phyloP scores from a whole-genome alignment of 768 basidiomycete genomes.

The Pleurotus tuoliensis region DNA sequence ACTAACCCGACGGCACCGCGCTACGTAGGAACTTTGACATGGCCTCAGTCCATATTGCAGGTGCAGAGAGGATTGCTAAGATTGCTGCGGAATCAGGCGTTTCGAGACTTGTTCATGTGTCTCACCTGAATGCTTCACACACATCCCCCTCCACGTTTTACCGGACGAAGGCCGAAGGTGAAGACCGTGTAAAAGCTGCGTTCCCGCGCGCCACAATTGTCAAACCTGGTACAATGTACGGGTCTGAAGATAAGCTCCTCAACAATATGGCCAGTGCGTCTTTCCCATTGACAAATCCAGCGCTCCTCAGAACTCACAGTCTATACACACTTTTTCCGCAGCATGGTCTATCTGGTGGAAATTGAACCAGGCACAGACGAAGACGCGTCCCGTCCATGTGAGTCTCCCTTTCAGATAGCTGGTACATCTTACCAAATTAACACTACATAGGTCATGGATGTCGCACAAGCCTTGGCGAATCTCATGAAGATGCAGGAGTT shows the following conservation, averaged over 20 bases:
- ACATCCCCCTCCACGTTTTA: constrained; percentile 82
- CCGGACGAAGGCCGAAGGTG: constrained; percentile 85
- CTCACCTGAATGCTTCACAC: constrained; percentile 86
- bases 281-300: constrained; percentile 7
- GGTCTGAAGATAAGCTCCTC: constrained; percentile 92
- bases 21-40: constrained; percentile 79
- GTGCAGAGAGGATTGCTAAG: constrained; percentile 82
- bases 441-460: constrained; percentile 73
- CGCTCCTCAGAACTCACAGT: constrained; percentile 11
- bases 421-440: constrained; percentile 2
- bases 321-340: constrained; percentile 24
- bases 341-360: constrained; percentile 94
- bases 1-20: background rate
- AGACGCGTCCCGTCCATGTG: constrained; percentile 90
- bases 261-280: constrained; percentile 87
- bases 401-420: constrained; percentile 21
- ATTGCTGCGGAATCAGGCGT: constrained; percentile 77
- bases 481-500: constrained; percentile 59
- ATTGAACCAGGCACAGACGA: constrained; percentile 84
- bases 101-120: constrained; percentile 86
- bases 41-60: constrained; percentile 74
- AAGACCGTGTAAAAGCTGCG: constrained; percentile 76
- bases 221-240: constrained; percentile 81
- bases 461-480: constrained; percentile 88
- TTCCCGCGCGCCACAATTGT: constrained; percentile 89